phyloP scores from a whole-genome alignment of 768 basidiomycete genomes.

The Psilocybe cubensis region DNA sequence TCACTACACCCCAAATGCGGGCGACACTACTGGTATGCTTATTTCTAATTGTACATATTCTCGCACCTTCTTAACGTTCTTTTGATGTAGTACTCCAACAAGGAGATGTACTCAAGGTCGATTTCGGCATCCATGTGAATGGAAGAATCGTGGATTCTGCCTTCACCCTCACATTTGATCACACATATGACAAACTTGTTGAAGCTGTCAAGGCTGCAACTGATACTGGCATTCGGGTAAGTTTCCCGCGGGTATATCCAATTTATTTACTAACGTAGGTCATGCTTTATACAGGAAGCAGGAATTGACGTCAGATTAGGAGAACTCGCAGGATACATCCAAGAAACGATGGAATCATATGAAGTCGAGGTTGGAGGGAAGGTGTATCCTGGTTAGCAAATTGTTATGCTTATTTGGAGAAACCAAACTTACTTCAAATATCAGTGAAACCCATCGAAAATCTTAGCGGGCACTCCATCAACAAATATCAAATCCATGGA shows the following conservation, averaged over 20 bases:
- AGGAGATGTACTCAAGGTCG: slow-evolving; percentile 94
- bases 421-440: slow-evolving; percentile 9
- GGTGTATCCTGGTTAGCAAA: slow-evolving; percentile 70
- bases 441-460: slow-evolving; percentile 96
- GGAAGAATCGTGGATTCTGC: slow-evolving; percentile 97
- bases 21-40: slow-evolving; percentile 75
- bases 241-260: slow-evolving; percentile 1
- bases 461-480: slow-evolving; percentile 93
- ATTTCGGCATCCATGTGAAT: slow-evolving; percentile 96
- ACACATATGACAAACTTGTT: slow-evolving; percentile 85
- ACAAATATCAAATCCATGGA: slow-evolving; percentile 90
- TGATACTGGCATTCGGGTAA: slow-evolving; percentile 84
- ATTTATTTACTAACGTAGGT: neutral
- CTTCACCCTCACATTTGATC: slow-evolving; percentile 90
- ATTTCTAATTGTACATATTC: slow-evolving; percentile 9
- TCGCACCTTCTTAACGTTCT: slow-evolving; percentile 12
- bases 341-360: slow-evolving; percentile 99
- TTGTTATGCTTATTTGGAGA: neutral
- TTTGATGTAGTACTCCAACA: slow-evolving; percentile 66
- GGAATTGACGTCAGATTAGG: slow-evolving; percentile 95
- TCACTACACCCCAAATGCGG: slow-evolving; percentile 95
- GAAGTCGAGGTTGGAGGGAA: slow-evolving; percentile 94
- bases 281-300: slow-evolving; percentile 65
- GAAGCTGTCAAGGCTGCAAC: slow-evolving; percentile 95
- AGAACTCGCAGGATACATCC: slow-evolving; percentile 89